Conservation (phyloP, 345 rosid species). For the Hypericum androsaemum region DNA sequence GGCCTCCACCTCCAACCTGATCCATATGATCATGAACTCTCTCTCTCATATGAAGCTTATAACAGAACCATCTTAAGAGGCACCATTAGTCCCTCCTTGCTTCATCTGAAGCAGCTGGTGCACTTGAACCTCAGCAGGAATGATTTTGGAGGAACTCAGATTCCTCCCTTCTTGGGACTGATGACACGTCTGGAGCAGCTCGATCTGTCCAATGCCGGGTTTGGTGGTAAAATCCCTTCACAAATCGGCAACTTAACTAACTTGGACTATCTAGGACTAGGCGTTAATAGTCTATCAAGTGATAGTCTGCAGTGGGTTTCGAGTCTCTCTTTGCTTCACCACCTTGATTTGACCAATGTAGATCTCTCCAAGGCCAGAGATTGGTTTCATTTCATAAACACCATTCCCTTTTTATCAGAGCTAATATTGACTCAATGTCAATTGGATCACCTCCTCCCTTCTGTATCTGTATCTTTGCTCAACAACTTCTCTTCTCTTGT, state of each 20-base stretch:
- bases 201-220: conserved; percentile 28
- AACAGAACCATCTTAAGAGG: too few relatives aligned
- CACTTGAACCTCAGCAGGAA: too few relatives aligned
- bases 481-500: background rate
- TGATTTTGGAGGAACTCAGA: conserved; percentile 6
- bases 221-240: conserved; percentile 28
- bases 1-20: background rate
- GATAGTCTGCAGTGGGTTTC: conserved; percentile 6
- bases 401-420: background rate
- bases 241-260: conserved; percentile 20
- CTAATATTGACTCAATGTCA: background rate
- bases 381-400: conserved; percentile 7
- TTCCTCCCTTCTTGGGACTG: conserved; percentile 29
- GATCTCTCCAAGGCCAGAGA: background rate
- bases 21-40: background rate
- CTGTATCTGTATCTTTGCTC: too few relatives aligned
- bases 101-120: background rate
- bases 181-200: conserved; percentile 21
- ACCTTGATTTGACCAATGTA: conserved; percentile 5
- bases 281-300: background rate
- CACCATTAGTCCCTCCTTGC: background rate
- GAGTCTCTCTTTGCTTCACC: conserved; percentile 4
- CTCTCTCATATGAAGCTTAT: too few relatives aligned
- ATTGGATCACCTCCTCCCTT: background rate
- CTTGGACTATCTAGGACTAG: conserved; percentile 11